Evolutionary conservation across 495 filamentous ascomycete genomes (phyloP).

Genomic region (Podospora comata): DNA sequence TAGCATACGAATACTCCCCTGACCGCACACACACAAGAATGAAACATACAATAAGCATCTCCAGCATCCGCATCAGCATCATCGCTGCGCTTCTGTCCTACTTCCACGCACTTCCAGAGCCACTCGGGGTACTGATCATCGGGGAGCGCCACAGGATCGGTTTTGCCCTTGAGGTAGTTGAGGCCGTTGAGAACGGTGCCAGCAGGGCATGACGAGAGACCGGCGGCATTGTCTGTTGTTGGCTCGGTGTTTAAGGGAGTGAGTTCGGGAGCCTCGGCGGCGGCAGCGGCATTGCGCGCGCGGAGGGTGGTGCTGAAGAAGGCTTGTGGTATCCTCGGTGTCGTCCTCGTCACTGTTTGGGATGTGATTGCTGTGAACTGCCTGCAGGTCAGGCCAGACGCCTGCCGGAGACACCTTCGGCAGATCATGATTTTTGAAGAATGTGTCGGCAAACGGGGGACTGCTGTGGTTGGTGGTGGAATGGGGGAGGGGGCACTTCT

Average conservation of each 20-base stretch:
- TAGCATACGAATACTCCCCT: background rate
- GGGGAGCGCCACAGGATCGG: slow-evolving; percentile 68
- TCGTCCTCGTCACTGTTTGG: slow-evolving; percentile 7
- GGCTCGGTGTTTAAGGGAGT: slow-evolving; percentile 22
- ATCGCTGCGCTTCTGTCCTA: slow-evolving; percentile 44
- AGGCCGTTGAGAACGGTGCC: slow-evolving; percentile 76
- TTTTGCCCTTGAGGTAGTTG: slow-evolving; percentile 76
- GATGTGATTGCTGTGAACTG: slow-evolving; percentile 17
- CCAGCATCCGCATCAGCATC: slow-evolving; percentile 46
- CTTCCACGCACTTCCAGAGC: slow-evolving; percentile 77
- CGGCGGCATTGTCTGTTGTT: slow-evolving; percentile 17
- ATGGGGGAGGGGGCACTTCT: background rate
- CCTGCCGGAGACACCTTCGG: slow-evolving; percentile 43
- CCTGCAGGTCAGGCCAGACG: slow-evolving; percentile 24
- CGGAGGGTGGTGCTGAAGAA: slow-evolving; percentile 34
- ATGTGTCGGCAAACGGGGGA: slow-evolving; percentile 2
- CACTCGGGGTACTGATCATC: slow-evolving; percentile 88
- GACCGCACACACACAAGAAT: background rate
- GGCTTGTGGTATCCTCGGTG: background rate
- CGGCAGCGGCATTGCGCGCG: slow-evolving; percentile 28
- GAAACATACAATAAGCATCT: slow-evolving; percentile 74
- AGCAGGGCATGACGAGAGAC: slow-evolving; percentile 50
- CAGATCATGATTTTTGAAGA: slow-evolving; percentile 44
- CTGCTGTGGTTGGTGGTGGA: background rate
- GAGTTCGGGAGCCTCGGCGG: slow-evolving; percentile 25